Base-by-base conservation (phyloP, 2,329 filamentous ascomycete species). In the Xylaria sp. region DNA sequence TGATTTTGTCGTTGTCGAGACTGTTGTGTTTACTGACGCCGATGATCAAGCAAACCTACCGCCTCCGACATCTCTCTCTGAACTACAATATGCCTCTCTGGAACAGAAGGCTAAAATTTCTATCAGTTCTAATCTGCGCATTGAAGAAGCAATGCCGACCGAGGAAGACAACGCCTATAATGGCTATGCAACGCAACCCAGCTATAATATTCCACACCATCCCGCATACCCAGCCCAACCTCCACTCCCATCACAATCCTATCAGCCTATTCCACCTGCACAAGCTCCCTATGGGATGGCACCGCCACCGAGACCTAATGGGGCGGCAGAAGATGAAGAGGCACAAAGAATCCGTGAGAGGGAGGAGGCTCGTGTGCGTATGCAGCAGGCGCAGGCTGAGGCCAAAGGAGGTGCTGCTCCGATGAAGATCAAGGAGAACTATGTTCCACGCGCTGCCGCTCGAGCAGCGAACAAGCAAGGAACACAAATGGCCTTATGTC, bases 1-100 rank as follows among this genome's bases (percentile, higher is more conserved):
- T 77, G 95, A 98, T 78, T 99, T 99, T 75, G 91, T 95, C 40
- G 92, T 99, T 23, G 94, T 97, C 53, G 96, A 97, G 81, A 97
- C 94, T 0, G 94, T 99, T 63, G 86, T 93, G 17, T 99, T 99
- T 80, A 94, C 89, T 67, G 94, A 97, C 74, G 88, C 89, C 46
- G 96, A 99, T 79, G 94, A 97, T 73, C 88, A 92, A 71, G 89
- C 90, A 44, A 91, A 96, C 71, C 89, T 99, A 11, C 94, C 95
- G 38, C 92, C 94, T 1, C 96, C 96, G 0, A 96, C 93, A 4
- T 94, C 92, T 5, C 89, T 97, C 49, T 92, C 93, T 71, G 96
- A 99, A 76, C 86, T 99, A 20, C 94, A 98, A 79, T 97, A 94
- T 70, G 93, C 94, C 36, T 97, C 94, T 9, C 87, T 99, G 20